Base-by-base conservation (phyloP, 129 eudicot genomes). In the Flaveria sonorensis region DNA sequence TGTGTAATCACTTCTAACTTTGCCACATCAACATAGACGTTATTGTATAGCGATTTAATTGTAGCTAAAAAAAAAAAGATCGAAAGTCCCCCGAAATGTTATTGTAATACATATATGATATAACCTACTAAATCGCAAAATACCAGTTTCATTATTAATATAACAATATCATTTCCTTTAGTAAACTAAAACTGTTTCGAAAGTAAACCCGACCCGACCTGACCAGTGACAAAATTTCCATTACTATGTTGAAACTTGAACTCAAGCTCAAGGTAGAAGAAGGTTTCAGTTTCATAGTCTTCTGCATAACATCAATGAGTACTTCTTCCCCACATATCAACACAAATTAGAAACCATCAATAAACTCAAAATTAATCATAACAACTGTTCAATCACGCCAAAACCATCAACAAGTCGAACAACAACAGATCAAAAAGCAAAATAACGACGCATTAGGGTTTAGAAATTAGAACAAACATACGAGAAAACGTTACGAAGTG, bases 271-370 rank as follows among this genome's bases (percentile, higher is more conserved):
- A n/a, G n/a, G n/a, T n/a, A n/a, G n/a, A n/a, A n/a, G n/a, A n/a
- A n/a, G n/a, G n/a, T n/a, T n/a, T n/a, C n/a, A n/a, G n/a, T n/a
- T n/a, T n/a, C n/a, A n/a, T n/a, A n/a, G n/a, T n/a, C n/a, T n/a
- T n/a, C n/a, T n/a, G n/a, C n/a, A n/a, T n/a, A n/a, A n/a, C n/a
- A n/a, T n/a, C n/a, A n/a, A n/a, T n/a, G n/a, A n/a, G n/a, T n/a
- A n/a, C n/a, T n/a, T n/a, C n/a, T n/a, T n/a, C 53, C 19, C 26
- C 28, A 47, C 75, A 26, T 50, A 71, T 24, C 18, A 47, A 71
- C 14, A 8, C 19, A 15, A 30, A 30, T 30, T 30, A 19, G 21
- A 52, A 16, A 70, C 9, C 3, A 73, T 50, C 56, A 15, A 50
- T 50, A 50, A 50, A 14, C 56, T 13, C 50, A 4, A 50, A 50